Conservation (phyloP, 2,329 filamentous ascomycete species). For the Xylariaceae sp. region DNA sequence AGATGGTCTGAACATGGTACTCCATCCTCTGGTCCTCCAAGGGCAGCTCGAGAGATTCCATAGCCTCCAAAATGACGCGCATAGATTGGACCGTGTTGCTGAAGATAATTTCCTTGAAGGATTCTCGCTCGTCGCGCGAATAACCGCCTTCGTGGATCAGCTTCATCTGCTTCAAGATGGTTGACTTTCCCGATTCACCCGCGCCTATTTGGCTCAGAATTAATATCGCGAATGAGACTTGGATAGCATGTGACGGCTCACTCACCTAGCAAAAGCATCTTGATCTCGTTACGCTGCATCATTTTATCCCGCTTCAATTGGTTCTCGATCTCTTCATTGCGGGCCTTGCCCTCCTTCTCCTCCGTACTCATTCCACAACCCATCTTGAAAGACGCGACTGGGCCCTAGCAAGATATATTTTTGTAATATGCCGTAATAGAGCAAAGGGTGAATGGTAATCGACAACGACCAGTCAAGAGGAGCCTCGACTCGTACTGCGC, state of each 20-base stretch:
- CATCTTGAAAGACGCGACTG: slow-evolving; percentile 62
- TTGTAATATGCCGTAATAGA: slow-evolving; percentile 1
- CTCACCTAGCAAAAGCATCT: slow-evolving; percentile 97
- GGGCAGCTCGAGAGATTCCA: slow-evolving; percentile 70
- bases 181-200: slow-evolving; percentile 96
- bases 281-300: slow-evolving; percentile 99
- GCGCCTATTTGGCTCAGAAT: slow-evolving; percentile 57
- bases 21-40: slow-evolving; percentile 89
- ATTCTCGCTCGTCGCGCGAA: slow-evolving; percentile 78
- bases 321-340: slow-evolving; percentile 99
- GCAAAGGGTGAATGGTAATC: neutral
- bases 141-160: slow-evolving; percentile 99
- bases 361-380: slow-evolving; percentile 99
- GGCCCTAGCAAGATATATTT: slow-evolving; percentile 4
- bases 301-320: slow-evolving; percentile 98
- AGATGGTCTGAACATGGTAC: slow-evolving; percentile 97
- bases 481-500: slow-evolving; percentile 15
- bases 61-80: slow-evolving; percentile 65
- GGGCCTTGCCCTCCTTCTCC: slow-evolving; percentile 99
- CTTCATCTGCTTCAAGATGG: slow-evolving; percentile 97
- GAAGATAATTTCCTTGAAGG: slow-evolving; percentile 68
- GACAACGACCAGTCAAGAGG: neutral
- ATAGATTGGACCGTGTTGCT: slow-evolving; percentile 67
- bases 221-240: neutral
- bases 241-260: slow-evolving; percentile 20